A percentile compares a stretch with the other conserved stretches of the same genome.
Evolutionary conservation across 192 early-diverging fungal genomes (phyloP).

Genomic region (Umbelopsis isabellina): DNA sequence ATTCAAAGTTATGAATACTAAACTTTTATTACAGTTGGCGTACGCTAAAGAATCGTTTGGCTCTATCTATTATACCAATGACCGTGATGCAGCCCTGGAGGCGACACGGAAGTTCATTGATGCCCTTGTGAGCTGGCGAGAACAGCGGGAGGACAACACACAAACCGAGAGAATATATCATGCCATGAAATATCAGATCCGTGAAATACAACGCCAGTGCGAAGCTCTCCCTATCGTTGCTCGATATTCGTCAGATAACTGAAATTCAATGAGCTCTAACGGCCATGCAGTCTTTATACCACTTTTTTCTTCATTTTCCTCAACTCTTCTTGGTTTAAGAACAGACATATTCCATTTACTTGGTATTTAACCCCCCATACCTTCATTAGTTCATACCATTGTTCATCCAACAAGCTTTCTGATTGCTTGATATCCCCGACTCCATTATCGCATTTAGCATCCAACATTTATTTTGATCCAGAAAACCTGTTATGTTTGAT

Average conservation of each 20-base stretch:
- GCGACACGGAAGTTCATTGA: constrained; percentile 15
- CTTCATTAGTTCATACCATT: neutral
- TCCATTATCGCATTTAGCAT: too few relatives aligned
- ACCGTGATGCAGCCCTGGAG: constrained; percentile 22
- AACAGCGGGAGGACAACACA: constrained; percentile 5
- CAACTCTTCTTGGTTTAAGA: neutral
- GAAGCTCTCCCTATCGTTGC: constrained; percentile 5
- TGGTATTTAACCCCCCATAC: neutral
- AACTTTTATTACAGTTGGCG: neutral
- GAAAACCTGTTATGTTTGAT: too few relatives aligned
- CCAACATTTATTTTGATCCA: too few relatives aligned
- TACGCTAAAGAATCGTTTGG: constrained; percentile 14
- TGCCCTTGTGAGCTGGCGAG: constrained; percentile 15
- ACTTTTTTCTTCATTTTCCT: too few relatives aligned
- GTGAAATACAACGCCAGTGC: constrained; percentile 12
- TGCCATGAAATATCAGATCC: constrained; percentile 8
- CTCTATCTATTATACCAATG: constrained; percentile 13
- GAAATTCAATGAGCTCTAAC: too few relatives aligned
- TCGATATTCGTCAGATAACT: neutral
- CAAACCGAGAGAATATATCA: constrained; percentile 1
- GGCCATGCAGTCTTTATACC: too few relatives aligned
- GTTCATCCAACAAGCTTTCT: neutral
- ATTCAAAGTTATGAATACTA: neutral
- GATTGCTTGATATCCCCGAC: too few relatives aligned
- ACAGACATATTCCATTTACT: neutral